These are phyloP conservation scores for Rhizopogon salebrosus DNA, from an alignment of 768 basidiomycete species.

Conservation along the genomic window DNA sequence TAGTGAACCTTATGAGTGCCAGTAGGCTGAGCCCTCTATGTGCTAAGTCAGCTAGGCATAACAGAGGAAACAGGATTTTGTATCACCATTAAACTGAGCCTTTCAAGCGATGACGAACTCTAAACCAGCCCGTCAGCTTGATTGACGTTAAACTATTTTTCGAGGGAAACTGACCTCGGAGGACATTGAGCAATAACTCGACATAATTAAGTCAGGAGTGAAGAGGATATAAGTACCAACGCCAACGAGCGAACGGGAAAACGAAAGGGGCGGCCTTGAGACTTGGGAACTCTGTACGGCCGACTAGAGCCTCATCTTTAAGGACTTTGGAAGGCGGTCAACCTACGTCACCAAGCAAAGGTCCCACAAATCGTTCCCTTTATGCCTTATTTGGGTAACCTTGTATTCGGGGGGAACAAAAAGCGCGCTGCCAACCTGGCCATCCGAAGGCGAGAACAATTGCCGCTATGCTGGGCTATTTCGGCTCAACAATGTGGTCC, in stretches of 20 bases:
- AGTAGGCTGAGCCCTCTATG: slow-evolving; percentile 25
- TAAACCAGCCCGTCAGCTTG: slow-evolving; percentile 12
- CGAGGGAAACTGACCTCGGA: slow-evolving; percentile 18
- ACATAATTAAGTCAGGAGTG: slow-evolving; percentile 14
- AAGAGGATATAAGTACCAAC: background rate
- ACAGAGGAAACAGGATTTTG: background rate
- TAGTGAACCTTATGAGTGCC: slow-evolving; percentile 67
- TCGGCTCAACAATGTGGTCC: slow-evolving; percentile 2
- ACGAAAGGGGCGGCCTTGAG: slow-evolving; percentile 2
- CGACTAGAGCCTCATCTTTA: slow-evolving; percentile 3
- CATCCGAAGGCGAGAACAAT: slow-evolving; percentile 1
- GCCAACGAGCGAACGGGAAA: background rate
- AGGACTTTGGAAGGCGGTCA: slow-evolving; percentile 6
- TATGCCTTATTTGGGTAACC: slow-evolving; percentile 26
- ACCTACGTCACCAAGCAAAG: background rate
- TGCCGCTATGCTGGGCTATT: background rate
- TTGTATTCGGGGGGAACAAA: slow-evolving; percentile 26
- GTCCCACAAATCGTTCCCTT: slow-evolving; percentile 9
- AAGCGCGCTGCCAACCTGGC: background rate
- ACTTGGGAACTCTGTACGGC: slow-evolving; percentile 2
- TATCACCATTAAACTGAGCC: slow-evolving; percentile 12
- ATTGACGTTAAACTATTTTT: background rate
- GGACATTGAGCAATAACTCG: slow-evolving; percentile 19
- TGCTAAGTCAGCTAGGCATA: background rate
- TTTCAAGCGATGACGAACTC: slow-evolving; percentile 20